A percentile compares a stretch with the other conserved stretches of the same genome.
phyloP scores from a whole-genome alignment of 2,329 filamentous ascomycete species.

The Xylariaceae sp. region DNA sequence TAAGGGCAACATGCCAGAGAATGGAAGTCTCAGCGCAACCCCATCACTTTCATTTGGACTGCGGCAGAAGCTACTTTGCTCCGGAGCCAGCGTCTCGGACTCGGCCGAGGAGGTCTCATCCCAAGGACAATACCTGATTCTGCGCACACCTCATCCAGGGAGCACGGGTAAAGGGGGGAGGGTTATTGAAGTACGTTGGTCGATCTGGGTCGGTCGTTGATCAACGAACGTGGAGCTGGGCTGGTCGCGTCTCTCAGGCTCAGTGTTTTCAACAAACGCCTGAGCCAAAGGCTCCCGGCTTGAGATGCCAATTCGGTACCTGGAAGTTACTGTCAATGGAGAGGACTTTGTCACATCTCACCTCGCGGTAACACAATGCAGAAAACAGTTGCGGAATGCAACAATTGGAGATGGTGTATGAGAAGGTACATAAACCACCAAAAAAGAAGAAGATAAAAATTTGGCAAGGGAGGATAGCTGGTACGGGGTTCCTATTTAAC shows the following conservation, averaged over 20 bases:
- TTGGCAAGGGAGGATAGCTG: slow-evolving; percentile 31
- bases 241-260: slow-evolving; percentile 48
- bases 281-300: slow-evolving; percentile 37
- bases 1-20: slow-evolving; percentile 41
- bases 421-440: slow-evolving; percentile 6
- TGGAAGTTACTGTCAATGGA: too few species aligned
- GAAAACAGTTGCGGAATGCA: slow-evolving; percentile 4
- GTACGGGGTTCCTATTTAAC: slow-evolving; percentile 32
- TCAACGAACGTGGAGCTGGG: slow-evolving; percentile 36
- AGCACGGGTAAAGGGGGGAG: background rate
- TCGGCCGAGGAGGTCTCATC: slow-evolving; percentile 47
- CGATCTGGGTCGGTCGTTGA: slow-evolving; percentile 28
- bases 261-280: slow-evolving; percentile 27
- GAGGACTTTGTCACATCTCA: too few species aligned
- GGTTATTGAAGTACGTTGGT: slow-evolving; percentile 19
- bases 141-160: slow-evolving; percentile 20
- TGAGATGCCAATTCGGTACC: too few species aligned
- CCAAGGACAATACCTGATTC: slow-evolving; percentile 25
- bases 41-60: slow-evolving; percentile 15
- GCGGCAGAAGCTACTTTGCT: slow-evolving; percentile 48
- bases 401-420: too few species aligned
- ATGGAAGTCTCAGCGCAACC: slow-evolving; percentile 7
- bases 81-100: slow-evolving; percentile 55
- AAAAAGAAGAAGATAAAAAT: slow-evolving; percentile 10
- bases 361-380: slow-evolving; percentile 14